phyloP scores from a whole-genome alignment of 164 flowering plant genomes.

The Pachysandra terminalis region DNA sequence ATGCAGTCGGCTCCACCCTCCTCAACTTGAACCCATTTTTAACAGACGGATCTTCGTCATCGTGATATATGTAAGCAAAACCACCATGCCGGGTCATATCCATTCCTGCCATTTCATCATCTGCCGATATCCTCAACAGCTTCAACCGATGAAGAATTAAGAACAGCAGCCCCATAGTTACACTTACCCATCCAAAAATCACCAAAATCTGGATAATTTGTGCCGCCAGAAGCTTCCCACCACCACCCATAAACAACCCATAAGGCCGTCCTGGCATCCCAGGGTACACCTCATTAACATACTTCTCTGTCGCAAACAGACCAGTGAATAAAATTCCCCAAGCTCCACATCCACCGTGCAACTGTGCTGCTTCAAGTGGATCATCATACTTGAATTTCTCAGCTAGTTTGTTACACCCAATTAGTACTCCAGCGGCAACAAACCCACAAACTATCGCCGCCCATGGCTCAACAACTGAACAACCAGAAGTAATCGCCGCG shows the following conservation, averaged over 20 bases:
- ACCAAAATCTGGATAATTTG: conserved; percentile 22
- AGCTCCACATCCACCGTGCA: conserved; percentile 31
- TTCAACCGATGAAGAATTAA: conserved; percentile 16
- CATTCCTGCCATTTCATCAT: conserved; percentile 30
- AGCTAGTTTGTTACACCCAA: conserved; percentile 23
- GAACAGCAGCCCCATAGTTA: conserved; percentile 26
- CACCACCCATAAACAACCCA: conserved; percentile 33
- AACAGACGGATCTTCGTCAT: conserved; percentile 18
- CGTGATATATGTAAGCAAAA: conserved; percentile 22
- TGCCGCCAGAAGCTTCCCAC: conserved; percentile 23
- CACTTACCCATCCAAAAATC: conserved; percentile 27
- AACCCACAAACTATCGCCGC: conserved; percentile 32
- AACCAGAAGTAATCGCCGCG: conserved; percentile 32
- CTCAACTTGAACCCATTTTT: conserved; percentile 1
- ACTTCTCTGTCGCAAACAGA: conserved; percentile 17
- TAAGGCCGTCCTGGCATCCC: conserved; percentile 17
- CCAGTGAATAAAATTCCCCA: conserved; percentile 31
- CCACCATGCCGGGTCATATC: conserved; percentile 29
- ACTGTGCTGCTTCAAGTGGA: conserved; percentile 33
- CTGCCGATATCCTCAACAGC: conserved; percentile 18
- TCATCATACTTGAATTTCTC: conserved; percentile 24
- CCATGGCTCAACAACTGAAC: conserved; percentile 35
- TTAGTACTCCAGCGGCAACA: conserved; percentile 29
- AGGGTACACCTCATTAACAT: conserved; percentile 23
- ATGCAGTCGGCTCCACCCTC: conserved; percentile 14